Evolutionary conservation across 352 stramenopile genomes (phyloP).

Genomic region (Phytophthora chlamydospora): DNA sequence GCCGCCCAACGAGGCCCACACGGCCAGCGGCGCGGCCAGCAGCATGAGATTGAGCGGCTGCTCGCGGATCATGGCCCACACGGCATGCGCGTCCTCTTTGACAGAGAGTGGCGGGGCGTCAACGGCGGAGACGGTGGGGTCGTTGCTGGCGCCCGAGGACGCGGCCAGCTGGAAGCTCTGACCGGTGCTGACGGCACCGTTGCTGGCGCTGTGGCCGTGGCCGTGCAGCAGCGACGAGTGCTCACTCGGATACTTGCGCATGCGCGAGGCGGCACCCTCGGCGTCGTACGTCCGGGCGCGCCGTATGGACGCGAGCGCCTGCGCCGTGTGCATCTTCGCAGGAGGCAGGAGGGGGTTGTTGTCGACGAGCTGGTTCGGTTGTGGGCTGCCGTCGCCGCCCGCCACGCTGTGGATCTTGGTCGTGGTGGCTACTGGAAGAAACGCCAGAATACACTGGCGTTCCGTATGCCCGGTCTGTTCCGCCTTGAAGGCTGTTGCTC

Average conservation of each 20-base stretch:
- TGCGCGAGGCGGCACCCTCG: constrained; percentile 16
- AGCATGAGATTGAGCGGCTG: constrained; percentile 80
- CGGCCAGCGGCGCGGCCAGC: constrained; percentile 56
- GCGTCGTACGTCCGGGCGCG: constrained; percentile 54
- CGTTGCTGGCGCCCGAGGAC: constrained; percentile 12
- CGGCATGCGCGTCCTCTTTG: constrained; percentile 49
- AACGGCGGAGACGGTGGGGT: constrained; percentile 3
- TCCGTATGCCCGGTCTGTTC: constrained; percentile 25
- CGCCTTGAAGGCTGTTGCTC: constrained; percentile 21
- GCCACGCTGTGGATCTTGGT: constrained; percentile 11
- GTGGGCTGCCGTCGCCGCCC: constrained; percentile 10
- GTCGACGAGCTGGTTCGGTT: constrained; percentile 25
- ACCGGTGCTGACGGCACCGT: constrained; percentile 14
- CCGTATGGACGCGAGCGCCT: constrained; percentile 64
- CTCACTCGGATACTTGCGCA: constrained; percentile 39
- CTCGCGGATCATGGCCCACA: constrained; percentile 49
- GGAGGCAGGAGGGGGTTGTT: background rate
- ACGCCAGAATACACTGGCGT: constrained; percentile 18
- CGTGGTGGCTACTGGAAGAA: constrained; percentile 16
- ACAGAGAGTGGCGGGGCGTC: constrained; percentile 21
- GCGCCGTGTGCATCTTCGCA: constrained; percentile 70
- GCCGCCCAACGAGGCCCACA: constrained; percentile 63
- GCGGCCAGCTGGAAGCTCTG: constrained; percentile 8
- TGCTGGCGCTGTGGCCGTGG: constrained; percentile 28
- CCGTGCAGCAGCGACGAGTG: constrained; percentile 43